A percentile compares a stretch with the other conserved stretches of the same genome.
Conservation (phyloP, 164 flowering plant species). For the Cinnamomum micranthum region DNA sequence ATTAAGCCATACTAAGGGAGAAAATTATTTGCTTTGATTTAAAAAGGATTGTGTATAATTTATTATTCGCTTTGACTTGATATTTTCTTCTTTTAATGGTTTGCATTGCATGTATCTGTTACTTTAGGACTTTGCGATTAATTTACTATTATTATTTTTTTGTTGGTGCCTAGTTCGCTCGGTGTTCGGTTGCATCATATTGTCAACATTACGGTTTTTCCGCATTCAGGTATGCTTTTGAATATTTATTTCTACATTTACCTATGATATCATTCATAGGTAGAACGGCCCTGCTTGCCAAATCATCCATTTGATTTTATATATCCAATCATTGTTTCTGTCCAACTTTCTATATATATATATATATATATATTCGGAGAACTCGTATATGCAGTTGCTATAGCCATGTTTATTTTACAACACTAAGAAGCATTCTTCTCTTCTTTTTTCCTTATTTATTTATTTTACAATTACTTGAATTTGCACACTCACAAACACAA, state of each 20-base stretch:
- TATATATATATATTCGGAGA: no score
- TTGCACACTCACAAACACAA: no score
- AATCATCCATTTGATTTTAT: no score
- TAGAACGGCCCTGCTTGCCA: background rate
- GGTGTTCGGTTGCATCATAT: constrained; percentile 60
- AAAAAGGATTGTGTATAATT: background rate
- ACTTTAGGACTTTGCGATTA: background rate
- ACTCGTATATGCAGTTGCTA: no score
- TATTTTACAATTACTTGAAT: no score
- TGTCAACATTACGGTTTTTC: constrained; percentile 59
- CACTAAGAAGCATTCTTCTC: no score
- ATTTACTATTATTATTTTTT: background rate
- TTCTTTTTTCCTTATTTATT: no score
- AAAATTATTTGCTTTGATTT: background rate
- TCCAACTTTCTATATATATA: no score
- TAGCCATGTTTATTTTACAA: no score
- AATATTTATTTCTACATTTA: background rate
- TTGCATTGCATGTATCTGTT: background rate
- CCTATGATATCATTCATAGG: background rate
- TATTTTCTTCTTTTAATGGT: background rate
- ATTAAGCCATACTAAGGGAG: background rate
- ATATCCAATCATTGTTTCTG: no score
- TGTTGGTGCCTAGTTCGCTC: constrained; percentile 53
- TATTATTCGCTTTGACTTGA: background rate
- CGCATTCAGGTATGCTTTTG: constrained; percentile 60